These are phyloP conservation scores for Falciphora oryzae DNA, from an alignment of 2,329 filamentous ascomycete species.

Conservation along the genomic window DNA sequence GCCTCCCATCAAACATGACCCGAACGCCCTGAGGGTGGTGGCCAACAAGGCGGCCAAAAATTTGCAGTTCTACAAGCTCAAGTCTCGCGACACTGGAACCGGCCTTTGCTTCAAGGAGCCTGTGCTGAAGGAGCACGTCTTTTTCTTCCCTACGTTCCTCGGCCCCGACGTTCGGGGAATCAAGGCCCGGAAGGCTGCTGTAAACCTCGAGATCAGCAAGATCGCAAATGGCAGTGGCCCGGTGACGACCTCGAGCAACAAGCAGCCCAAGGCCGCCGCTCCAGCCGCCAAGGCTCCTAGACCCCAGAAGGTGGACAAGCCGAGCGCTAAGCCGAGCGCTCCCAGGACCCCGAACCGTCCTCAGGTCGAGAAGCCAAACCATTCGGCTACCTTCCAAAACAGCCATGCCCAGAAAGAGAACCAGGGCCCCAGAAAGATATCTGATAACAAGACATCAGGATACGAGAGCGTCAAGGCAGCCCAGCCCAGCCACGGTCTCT, in stretches of 20 bases:
- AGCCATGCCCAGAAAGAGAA: background rate
- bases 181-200: background rate
- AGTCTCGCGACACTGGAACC: background rate
- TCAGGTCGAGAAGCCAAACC: background rate
- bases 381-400: background rate
- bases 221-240: background rate
- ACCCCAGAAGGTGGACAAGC: background rate
- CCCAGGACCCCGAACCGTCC: too few relatives aligned
- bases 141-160: slow-evolving; percentile 5
- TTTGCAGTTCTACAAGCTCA: background rate
- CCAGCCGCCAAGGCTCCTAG: background rate
- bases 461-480: too few relatives aligned
- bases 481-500: background rate
- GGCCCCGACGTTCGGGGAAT: background rate
- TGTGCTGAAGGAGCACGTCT: background rate
- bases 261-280: background rate
- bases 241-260: background rate
- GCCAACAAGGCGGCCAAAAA: background rate
- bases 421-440: background rate
- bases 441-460: background rate
- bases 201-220: background rate
- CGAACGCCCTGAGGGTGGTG: slow-evolving; percentile 3
- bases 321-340: background rate
- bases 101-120: background rate
- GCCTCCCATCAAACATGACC: background rate